Base-by-base conservation (phyloP, 345 rosid species). In the Turnera subulata region DNA sequence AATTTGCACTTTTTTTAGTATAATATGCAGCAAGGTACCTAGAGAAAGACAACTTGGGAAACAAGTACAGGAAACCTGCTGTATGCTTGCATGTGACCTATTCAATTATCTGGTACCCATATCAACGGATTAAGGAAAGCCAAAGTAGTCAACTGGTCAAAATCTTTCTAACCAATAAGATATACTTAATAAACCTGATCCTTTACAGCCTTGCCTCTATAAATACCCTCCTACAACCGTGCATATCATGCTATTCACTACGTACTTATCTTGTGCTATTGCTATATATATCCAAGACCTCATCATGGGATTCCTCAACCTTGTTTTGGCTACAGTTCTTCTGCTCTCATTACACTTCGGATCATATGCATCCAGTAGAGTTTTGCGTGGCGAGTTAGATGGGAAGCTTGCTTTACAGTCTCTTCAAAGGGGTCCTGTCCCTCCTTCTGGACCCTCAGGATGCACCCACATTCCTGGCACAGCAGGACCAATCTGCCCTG, bases 131-230 rank as follows among this genome's bases (percentile, higher is more conserved):
- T 17, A 18, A 35, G 15, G 7, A 32, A 35, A 42, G 19, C 26
- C 37, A 7, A 25, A 23, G 21, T 16, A 59, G 74, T 80, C 84
- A 73, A 67, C 18, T n/a, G 57, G 61, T 71, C 81, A 66, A 65
- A 65, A 50, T 33, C 71, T 40, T 49, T 59, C 65, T 3, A 53
- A 40, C 53, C 39, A 42, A 53, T 33, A 23, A 33, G 56, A 42
- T 18, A 7, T 3, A 14, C 16, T 0, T 23, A 0, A 17, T 6
- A 46, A 2, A 32, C 67, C 29, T 14, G 51, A 58, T 8, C 12
- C 16, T 46, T 33, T 19, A 20, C n/a, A 15, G 0, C 2, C 37
- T 23, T 5, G 1, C 6, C 24, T 5, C 18, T 71, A 59, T 70
- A 55, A 42, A 63, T 55, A 47, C n/a, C n/a, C n/a, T 24, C 20